phyloP scores from a whole-genome alignment of 2,329 filamentous ascomycete species.

The Epichloe elymi region DNA sequence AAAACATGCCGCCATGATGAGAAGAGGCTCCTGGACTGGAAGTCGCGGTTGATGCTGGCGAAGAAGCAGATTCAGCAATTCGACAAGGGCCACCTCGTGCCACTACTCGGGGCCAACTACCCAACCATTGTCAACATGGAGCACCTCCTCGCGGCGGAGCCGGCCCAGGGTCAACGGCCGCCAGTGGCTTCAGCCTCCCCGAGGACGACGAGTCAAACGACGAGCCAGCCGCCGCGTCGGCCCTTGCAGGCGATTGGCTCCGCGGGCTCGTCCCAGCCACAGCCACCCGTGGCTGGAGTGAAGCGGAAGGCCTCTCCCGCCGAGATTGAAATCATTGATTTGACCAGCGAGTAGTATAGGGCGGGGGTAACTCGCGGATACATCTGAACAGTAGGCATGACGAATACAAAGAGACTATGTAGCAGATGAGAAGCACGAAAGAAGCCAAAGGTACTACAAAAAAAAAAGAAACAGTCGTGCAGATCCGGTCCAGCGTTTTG shows the following conservation, averaged over 20 bases:
- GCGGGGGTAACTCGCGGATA: no score
- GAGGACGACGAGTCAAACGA: neutral
- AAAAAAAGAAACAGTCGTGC: no score
- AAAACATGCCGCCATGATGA: slow-evolving; percentile 10
- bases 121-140: neutral
- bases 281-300: neutral
- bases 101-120: neutral
- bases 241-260: neutral
- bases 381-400: no score
- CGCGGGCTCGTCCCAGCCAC: neutral
- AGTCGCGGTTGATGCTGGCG: neutral
- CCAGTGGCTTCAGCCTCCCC: neutral
- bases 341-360: neutral
- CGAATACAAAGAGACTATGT: no score
- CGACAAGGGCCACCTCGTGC: neutral
- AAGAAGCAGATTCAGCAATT: neutral
- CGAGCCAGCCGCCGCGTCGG: neutral
- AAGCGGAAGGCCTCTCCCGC: neutral
- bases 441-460: no score
- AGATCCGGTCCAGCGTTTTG: no score
- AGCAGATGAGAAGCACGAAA: no score
- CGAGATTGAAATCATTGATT: neutral
- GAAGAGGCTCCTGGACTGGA: neutral
- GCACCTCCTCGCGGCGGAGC: neutral
- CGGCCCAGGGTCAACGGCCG: neutral